Base-by-base conservation (phyloP, 768 basidiomycete genomes). In the Lactarius hatsudake region DNA sequence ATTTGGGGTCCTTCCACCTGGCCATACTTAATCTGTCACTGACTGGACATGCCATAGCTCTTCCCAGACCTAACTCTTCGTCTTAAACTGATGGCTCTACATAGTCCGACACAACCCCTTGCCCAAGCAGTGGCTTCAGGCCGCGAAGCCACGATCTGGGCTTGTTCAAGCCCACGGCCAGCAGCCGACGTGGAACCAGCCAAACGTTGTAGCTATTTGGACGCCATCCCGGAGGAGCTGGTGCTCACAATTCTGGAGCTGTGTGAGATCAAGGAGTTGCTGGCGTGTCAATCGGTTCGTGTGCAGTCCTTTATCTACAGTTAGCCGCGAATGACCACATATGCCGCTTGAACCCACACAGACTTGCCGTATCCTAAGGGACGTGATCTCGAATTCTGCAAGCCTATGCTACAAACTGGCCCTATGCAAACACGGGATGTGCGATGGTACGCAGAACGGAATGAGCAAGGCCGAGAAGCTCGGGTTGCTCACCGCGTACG, bases 241-340 rank as follows among this genome's bases (percentile, higher is more conserved):
- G 36, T 60, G 12, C 13, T 64, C 53, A 61, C 55, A 23, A 48
- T 56, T 26, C 58, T 68, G 42, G 62, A 68, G 42, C 38, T n/a
- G 23, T 68, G 62, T 36, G 42, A 64, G 32, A 60, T 48, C 2
- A 58, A 59, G 32, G 51, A 26, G 13, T 58, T 68, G 13, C 51
- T 64, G n/a, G 42, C 58, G 38, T 68, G 67, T 38, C 67, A 56
- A 23, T 53, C 36, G 59, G 67, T 68, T 18, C 43, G 67, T 68
- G 10, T 20, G 20, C 51, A 26, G 32, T 34, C 32, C 15, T 17
- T 23, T 12, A 4, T 32, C 45, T 0, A 32, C n/a, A n/a, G 12
- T 7, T 23, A 18, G 12, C 23, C 12, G 15, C 10, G 5, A 53
- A 15, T 53, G 26, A 53, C 23, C 51, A 51, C n/a, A 48, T 34